Base-by-base conservation (phyloP, 306 rosid genomes). In the Acmispon strigosus region DNA sequence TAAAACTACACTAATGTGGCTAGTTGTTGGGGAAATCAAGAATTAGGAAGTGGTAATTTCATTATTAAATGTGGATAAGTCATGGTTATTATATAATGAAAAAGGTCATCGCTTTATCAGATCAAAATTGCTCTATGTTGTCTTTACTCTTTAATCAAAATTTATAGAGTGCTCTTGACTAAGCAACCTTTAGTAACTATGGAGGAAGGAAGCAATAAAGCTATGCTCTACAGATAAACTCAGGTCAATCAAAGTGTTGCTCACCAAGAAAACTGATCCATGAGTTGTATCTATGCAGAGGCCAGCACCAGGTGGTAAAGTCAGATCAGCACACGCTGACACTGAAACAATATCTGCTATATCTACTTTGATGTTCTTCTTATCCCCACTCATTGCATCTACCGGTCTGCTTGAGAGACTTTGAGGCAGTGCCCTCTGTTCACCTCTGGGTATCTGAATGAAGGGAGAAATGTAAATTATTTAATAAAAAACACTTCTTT, bases 241-340 rank as follows among this genome's bases (percentile, higher is more conserved):
- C 48, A 32, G 45, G 39, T 36, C 41, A 67, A 48, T 32, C 12
- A 10, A 52, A 66, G 27, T 34, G 43, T 63, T 66, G 62, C 91
- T 84, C 81, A 95, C 99, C 97, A 94, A 59, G 89, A 55, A 94
- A 76, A 94, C 75, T 22, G 89, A 84, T 73, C 97, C 97, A 18
- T 86, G 86, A 76, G 76, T 73, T 53, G 96, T 91, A 82, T 89
- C 90, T 63, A 94, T 84, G 87, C 90, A 89, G 72, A 94, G 99
- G 67, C 99, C 99, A 4, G 99, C 96, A 82, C 97, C 99, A 14
- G 96, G 95, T 24, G 96, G 97, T 78, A 94, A 86, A 75, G 97
- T 94, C 77, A 94, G 86, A 88, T 94, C 97, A 24, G 97, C 96
- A 77, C 92, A 91, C 37, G 99, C 84, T 58, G 99, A 87, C 27